phyloP scores from a whole-genome alignment of 768 basidiomycete species.

The Lentinula sp. region DNA sequence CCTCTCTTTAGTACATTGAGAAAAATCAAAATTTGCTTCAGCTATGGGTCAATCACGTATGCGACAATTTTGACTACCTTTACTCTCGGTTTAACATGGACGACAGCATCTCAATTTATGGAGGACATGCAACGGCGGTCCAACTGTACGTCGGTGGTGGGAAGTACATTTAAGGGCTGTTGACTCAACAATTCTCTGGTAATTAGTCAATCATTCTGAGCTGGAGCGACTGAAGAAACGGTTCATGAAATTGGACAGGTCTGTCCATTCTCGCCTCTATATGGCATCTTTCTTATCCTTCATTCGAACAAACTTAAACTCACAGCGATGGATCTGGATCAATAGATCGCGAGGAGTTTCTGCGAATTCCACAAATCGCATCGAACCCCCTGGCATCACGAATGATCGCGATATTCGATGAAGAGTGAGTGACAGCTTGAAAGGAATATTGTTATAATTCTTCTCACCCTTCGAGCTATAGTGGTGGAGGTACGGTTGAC shows the following conservation, averaged over 20 bases:
- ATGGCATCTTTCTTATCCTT: background rate
- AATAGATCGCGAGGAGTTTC: conserved; percentile 97
- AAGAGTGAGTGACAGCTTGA: conserved; percentile 68
- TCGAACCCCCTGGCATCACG: conserved; percentile 94
- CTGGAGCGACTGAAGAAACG: conserved; percentile 95
- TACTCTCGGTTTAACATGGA: background rate
- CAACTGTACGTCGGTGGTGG: conserved; percentile 71
- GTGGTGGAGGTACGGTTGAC: conserved; percentile 97
- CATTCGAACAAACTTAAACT: background rate
- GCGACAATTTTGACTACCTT: conserved; percentile 22
- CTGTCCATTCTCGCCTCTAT: conserved; percentile 9
- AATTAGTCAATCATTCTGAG: conserved; percentile 87
- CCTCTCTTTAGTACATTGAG: background rate
- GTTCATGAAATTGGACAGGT: conserved; percentile 99
- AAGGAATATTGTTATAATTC: background rate
- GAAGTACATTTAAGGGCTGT: conserved; percentile 8
- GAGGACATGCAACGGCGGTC: conserved; percentile 96
- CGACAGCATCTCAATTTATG: conserved; percentile 86
- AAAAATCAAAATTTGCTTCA: background rate
- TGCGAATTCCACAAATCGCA: conserved; percentile 98
- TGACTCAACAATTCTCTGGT: conserved; percentile 2
- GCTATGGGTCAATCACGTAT: conserved; percentile 82
- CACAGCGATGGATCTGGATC: conserved; percentile 91
- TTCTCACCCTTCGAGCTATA: conserved; percentile 22
- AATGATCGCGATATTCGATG: conserved; percentile 99